phyloP scores from a whole-genome alignment of 768 basidiomycete species.

The Megacollybia marginata region DNA sequence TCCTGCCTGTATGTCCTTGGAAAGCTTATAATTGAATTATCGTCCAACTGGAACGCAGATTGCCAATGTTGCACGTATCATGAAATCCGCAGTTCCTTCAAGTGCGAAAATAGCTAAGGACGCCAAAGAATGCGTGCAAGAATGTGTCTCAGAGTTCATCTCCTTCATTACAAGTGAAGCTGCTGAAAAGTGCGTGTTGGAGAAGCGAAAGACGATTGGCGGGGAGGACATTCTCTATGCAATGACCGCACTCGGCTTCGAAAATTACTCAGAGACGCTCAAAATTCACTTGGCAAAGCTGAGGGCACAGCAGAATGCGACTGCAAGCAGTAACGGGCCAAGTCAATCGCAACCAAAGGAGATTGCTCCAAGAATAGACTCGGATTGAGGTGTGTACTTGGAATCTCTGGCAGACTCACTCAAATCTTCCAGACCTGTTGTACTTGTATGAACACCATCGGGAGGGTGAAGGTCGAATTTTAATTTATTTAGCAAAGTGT shows the following conservation, averaged over 20 bases:
- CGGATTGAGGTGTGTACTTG: too few relatives aligned
- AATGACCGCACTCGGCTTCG: conserved; percentile 90
- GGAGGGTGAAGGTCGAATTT: too few relatives aligned
- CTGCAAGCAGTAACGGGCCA: too few relatives aligned
- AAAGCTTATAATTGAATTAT: neutral
- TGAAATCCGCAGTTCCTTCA: conserved; percentile 86
- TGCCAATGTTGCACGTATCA: conserved; percentile 95
- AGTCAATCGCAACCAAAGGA: too few relatives aligned
- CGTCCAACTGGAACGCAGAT: conserved; percentile 46
- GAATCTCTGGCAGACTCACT: too few relatives aligned
- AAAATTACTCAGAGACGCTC: conserved; percentile 88
- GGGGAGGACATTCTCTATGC: conserved; percentile 96
- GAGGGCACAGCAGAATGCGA: conserved; percentile 26
- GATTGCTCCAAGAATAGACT: too few relatives aligned
- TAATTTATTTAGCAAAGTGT: too few relatives aligned
- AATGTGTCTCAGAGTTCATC: conserved; percentile 98
- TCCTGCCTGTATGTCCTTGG: conserved; percentile 68
- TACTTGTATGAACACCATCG: too few relatives aligned
- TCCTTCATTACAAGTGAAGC: conserved; percentile 97
- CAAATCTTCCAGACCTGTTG: too few relatives aligned
- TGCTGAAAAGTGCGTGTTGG: conserved; percentile 87
- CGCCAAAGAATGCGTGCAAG: conserved; percentile 97
- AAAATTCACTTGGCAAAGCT: conserved; percentile 91
- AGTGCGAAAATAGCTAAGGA: conserved; percentile 97
- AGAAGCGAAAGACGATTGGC: conserved; percentile 97